These are phyloP conservation scores for Eleusine coracana DNA, from an alignment of 176 grass and related monocot species.

Conservation along the genomic window DNA sequence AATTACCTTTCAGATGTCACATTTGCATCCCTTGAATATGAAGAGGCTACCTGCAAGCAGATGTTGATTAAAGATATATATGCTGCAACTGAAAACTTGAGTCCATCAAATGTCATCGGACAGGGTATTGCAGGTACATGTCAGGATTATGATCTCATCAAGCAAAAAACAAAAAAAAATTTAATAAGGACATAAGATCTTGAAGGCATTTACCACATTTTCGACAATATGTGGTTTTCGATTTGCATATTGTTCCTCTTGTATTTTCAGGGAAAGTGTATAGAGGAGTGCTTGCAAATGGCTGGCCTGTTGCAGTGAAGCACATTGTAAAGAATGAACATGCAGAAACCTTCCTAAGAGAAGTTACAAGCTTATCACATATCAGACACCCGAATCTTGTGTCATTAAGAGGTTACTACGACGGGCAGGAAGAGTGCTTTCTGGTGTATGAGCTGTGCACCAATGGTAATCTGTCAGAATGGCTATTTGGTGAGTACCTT, in stretches of 20 bases:
- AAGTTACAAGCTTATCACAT: slow-evolving; percentile 69
- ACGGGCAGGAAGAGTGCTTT: slow-evolving; percentile 60
- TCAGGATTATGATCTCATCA: slow-evolving; percentile 7
- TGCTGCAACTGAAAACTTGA: slow-evolving; percentile 52
- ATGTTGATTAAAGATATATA: slow-evolving; percentile 70
- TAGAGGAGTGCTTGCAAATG: slow-evolving; percentile 69
- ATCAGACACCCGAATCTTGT: slow-evolving; percentile 76
- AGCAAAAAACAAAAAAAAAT: slow-evolving; percentile 11
- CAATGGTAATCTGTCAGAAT: slow-evolving; percentile 76
- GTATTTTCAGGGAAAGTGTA: slow-evolving; percentile 67
- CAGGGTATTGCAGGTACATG: slow-evolving; percentile 66
- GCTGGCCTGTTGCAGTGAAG: slow-evolving; percentile 67
- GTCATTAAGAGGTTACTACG: slow-evolving; percentile 60
- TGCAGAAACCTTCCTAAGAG: slow-evolving; percentile 70
- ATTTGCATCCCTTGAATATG: slow-evolving; percentile 48
- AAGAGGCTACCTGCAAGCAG: slow-evolving; percentile 51
- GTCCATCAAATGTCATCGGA: slow-evolving; percentile 55
- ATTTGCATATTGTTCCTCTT: slow-evolving; percentile 25
- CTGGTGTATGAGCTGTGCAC: slow-evolving; percentile 74
- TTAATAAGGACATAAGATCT: slow-evolving; percentile 4
- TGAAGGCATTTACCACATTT: background rate
- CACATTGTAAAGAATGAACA: slow-evolving; percentile 68
- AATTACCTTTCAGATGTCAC: slow-evolving; percentile 42
- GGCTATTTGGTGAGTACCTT: slow-evolving; percentile 62
- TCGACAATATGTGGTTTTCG: background rate